Evolutionary conservation across 1,139 yeast genomes (phyloP), one percentile per base, ranked within the genome.

Genomic region (Ashbya aceris): DNA sequence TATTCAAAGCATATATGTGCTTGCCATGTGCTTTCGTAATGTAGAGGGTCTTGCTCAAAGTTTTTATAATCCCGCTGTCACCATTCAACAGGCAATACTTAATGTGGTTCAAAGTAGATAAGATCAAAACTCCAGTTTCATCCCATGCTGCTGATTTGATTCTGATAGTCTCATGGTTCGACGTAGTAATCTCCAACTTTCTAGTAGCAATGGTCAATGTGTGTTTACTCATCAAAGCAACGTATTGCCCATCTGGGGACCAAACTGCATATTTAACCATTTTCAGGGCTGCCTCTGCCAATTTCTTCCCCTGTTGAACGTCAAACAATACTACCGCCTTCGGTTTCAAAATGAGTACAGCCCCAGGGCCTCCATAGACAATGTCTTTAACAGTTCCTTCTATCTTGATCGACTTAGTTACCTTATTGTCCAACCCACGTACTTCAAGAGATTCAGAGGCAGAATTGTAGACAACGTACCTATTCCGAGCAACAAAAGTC

Each of bases 121-220:
- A 93, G 53, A 93, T 73, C 61, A 93, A 73, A 32, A 93, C 95
- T 38, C 93, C 93, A 38, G 85, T 72, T 55, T 87, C 96, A 62
- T 91, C 98, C 97, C 97, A 93, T 9, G 95, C 87, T 39, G 96
- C 97, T 68, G 95, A 82, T 70, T 93, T 93, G 58, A 93, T 86
- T 64, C 98, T 76, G 53, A 93, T 91, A 4, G 98, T 91, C 68
- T 93, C 99, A 61, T 89, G 97, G 76, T 89, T 74, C 4, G 95
- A 80, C 41, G 91, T 81, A 35, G 87, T 72, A 49, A 80, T 68
- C 60, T 86, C 87, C 55, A 91, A 73, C 51, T 79, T 80, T 62
- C 77, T 83, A 55, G 78, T 82, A 28, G 86, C 95, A 55, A 91
- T 79, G 8, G 95, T 83, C 53, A 93, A 84, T 27, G 94, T 83